Evolutionary conservation across 495 filamentous ascomycete genomes (phyloP), one percentile per base, ranked within the genome.

Genomic region (Penicillium samsonianum): DNA sequence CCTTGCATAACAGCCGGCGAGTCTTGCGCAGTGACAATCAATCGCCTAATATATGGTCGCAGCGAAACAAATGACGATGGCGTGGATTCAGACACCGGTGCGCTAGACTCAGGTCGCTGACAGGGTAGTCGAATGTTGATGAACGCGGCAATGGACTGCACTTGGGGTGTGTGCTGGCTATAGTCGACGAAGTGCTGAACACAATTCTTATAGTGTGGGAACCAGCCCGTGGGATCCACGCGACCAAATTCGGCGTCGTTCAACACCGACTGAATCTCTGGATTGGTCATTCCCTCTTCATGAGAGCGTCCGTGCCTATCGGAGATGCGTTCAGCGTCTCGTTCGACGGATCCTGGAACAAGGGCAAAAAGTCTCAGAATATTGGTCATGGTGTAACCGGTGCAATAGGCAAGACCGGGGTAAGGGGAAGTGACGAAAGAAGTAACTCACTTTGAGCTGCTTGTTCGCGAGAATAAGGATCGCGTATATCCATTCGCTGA

Each of bases 111-210:
- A 9, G 60, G 59, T 16, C 65, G 64, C 57, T 80, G 76, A 50
- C 50, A 74, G 14, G 80, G 80, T 7, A 83, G 75, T 26, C 70
- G 75, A 45, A 83, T 97, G 85, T 98, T 98, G 74, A 96, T 74
- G 69, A 92, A 93, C 6, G 93, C 92, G 5, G 92, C 90, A 40
- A 98, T 78, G 14, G 91, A 89, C 74, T 96, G 92, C n/a, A 94
- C 87, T 22, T 81, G 74, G 19, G 77, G 78, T 28, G 81, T 83
- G 71, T 93, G 86, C 70, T 98, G 94, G 10, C 90, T 88, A 61
- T 87, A 82, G 61, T 96, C 87, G 64, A 97, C 76, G 68, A 98
- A 98, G 73, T 92, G 91, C 47, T 83, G 84, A 55, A 91, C 82
- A 73, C 94, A 98, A 46, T 82, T 85, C 67, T 89, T 87, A 71